Conservation (phyloP, 768 basidiomycete species). For the Asterophora parasitica region DNA sequence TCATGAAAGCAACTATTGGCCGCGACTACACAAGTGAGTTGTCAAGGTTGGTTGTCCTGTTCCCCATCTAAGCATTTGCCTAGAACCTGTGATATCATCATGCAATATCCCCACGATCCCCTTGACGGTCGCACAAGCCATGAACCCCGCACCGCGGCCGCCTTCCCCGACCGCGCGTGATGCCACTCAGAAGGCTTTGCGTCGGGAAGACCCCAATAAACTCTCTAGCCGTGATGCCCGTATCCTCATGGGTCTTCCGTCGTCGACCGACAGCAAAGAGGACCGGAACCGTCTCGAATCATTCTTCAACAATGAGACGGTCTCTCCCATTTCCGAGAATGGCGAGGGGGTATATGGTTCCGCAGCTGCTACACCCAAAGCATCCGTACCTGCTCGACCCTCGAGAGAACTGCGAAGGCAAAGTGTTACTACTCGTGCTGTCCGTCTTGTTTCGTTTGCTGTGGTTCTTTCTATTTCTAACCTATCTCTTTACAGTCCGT, state of each 20-base stretch:
- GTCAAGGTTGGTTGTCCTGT: background rate
- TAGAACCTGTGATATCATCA: conserved; percentile 92
- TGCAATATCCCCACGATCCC: conserved; percentile 97
- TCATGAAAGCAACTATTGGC: conserved; percentile 98
- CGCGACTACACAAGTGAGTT: conserved; percentile 85
- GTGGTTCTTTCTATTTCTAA: conserved; percentile 7
- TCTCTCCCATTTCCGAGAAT: conserved; percentile 17
- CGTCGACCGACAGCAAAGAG: conserved; percentile 31
- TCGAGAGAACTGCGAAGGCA: conserved; percentile 56
- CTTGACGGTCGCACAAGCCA: conserved; percentile 88
- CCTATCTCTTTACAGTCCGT: conserved; percentile 4
- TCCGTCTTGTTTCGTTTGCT: conserved; percentile 21
- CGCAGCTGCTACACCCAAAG: conserved; percentile 9
- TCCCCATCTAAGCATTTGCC: conserved; percentile 14
- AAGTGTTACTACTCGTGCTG: conserved; percentile 25
- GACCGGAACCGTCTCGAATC: conserved; percentile 51
- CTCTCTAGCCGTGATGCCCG: conserved; percentile 77
- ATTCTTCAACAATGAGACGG: conserved; percentile 45
- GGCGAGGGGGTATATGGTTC: conserved; percentile 17
- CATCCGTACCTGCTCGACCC: conserved; percentile 57
- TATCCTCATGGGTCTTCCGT: conserved; percentile 61
- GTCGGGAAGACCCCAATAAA: conserved; percentile 81
- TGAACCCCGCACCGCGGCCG: conserved; percentile 94
- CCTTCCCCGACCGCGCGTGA: conserved; percentile 87
- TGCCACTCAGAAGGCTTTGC: conserved; percentile 81